phyloP scores from a whole-genome alignment of 805 yeast genomes.

The Candida ipomoeae region DNA sequence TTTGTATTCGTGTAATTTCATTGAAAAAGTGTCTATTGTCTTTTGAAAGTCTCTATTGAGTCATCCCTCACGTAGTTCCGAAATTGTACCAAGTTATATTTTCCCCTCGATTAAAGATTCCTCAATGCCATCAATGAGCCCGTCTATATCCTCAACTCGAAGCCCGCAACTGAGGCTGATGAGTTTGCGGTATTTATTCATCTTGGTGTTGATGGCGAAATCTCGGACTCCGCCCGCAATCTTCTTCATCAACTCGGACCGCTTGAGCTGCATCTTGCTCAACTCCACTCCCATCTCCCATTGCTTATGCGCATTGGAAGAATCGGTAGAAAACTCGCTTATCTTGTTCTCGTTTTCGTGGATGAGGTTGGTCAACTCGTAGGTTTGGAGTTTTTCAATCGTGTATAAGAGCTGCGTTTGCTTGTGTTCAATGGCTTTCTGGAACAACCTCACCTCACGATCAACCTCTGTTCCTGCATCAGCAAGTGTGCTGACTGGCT shows the following conservation, averaged over 20 bases:
- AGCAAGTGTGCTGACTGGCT: conserved; percentile 20
- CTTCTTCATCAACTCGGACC: conserved; percentile 41
- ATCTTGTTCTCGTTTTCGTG: conserved; percentile 28
- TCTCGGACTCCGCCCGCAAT: conserved; percentile 44
- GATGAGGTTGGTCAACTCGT: conserved; percentile 40
- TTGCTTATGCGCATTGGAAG: background rate
- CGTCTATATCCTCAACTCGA: conserved; percentile 73
- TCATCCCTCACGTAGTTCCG: background rate
- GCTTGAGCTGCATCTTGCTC: conserved; percentile 49
- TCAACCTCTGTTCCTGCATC: conserved; percentile 24
- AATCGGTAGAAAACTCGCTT: background rate
- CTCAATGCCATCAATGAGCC: conserved; percentile 71
- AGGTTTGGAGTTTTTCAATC: conserved; percentile 32
- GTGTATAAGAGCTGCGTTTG: conserved; percentile 11
- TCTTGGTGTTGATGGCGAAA: conserved; percentile 49
- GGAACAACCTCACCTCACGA: conserved; percentile 13
- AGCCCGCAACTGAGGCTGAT: conserved; percentile 76
- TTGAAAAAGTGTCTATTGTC: conserved; percentile 1
- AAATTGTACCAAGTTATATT: background rate
- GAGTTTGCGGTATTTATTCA: conserved; percentile 73
- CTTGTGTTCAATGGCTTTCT: conserved; percentile 9
- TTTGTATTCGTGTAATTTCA: background rate
- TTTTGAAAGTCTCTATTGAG: background rate
- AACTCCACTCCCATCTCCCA: conserved; percentile 26
- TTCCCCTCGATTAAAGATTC: conserved; percentile 16